Evolutionary conservation across 2,329 filamentous ascomycete genomes (phyloP), one percentile per base, ranked within the genome.

Genomic region (Phaeophleospora eucalypticola): DNA sequence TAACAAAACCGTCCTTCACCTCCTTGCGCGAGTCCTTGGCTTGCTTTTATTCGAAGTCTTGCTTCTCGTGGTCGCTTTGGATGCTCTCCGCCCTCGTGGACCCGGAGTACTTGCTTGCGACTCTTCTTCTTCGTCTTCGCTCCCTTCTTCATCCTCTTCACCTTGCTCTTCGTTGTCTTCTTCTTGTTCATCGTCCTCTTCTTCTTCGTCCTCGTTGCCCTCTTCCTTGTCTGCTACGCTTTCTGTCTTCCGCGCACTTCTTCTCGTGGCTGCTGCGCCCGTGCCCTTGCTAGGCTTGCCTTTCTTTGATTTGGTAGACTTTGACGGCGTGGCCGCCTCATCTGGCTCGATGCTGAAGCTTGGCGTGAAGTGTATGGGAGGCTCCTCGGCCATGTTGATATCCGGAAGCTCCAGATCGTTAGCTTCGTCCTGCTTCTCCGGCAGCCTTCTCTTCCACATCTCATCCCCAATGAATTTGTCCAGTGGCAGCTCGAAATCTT

Each of bases 401-500:
- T 67, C 63, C 0, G 62, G 56, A 16, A 66, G 43, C 33, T 51
- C 56, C 0, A 55, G 41, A 4, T 62, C 60, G 19, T 53, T 59
- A 17, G 61, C 62, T 16, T 57, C 48, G 10, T 48, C 51, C 9
- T 58, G 52, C 29, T 49, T 29, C 34, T 45, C 34, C 16, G 52
- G 45, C 17, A 68, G 55, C 6, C 72, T 59, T 29, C 61, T 60
- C 32, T 64, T 60, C 72, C 72, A 75, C 49, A 71, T 39, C 37
- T 68, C 67, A 41, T 65, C 70, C 46, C 67, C 72, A 3, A 56
- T 58, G 19, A 51, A 58, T 15, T 57, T 46, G 1, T 61, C 61
- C n/a, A 67, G 67, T 2, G 71, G 71, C 9, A 74, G 63, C 41
- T 66, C 62, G 42, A 75, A 75, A 6, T 69, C 68, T 19, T 61